Evolutionary conservation across 345 rosid genomes (phyloP).

Genomic region (Populus ilicifolia): DNA sequence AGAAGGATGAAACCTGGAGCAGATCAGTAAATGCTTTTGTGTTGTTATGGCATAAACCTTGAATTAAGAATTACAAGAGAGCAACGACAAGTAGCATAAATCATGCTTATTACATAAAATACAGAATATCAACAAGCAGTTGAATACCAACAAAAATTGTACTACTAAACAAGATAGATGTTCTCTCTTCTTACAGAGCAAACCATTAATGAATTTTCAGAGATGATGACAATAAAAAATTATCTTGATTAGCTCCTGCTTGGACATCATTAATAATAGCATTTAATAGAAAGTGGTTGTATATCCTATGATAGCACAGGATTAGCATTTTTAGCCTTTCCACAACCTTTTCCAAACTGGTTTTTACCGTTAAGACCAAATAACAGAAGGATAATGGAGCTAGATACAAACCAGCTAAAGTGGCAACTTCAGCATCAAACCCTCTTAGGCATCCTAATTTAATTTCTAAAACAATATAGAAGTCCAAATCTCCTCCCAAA

Average conservation of each 20-base stretch:
- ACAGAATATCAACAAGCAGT: background rate
- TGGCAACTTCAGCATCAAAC: background rate
- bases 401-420: background rate
- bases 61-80: background rate
- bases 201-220: background rate
- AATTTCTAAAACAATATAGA: background rate
- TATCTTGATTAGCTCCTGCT: background rate
- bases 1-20: conserved; percentile 76
- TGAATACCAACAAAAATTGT: background rate
- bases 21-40: conserved; percentile 3
- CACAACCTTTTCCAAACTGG: background rate
- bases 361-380: background rate
- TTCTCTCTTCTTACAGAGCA: background rate
- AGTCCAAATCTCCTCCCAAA: background rate
- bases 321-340: background rate
- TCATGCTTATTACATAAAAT: background rate
- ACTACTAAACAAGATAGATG: background rate
- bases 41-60: background rate
- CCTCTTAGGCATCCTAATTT: background rate
- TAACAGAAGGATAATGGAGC: background rate
- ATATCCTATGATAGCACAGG: background rate
- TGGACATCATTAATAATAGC: background rate
- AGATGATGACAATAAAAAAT: background rate
- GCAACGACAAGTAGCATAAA: background rate
- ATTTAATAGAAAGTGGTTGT: background rate